phyloP scores from a whole-genome alignment of 2,329 filamentous ascomycete genomes.

The Aspergillus chevalieri region DNA sequence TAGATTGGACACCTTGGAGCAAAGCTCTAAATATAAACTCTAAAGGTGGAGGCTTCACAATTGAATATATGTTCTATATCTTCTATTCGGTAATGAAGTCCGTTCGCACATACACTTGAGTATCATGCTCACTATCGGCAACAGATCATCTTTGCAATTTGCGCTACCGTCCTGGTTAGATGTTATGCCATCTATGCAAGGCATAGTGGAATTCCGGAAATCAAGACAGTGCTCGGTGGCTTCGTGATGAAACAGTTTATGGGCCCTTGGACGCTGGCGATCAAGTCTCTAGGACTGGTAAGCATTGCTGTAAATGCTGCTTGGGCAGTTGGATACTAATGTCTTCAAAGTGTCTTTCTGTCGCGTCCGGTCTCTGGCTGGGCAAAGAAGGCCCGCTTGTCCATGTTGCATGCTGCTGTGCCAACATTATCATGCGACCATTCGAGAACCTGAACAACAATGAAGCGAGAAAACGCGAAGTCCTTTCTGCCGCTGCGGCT shows the following conservation, averaged over 20 bases:
- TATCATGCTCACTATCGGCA: neutral
- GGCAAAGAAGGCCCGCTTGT: conserved; percentile 94
- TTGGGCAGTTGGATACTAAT: conserved; percentile 16
- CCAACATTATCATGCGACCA: conserved; percentile 86
- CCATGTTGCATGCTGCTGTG: conserved; percentile 94
- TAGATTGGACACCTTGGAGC: conserved; percentile 84
- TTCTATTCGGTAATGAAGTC: conserved; percentile 61
- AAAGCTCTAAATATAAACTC: conserved; percentile 62
- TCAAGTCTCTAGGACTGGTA: conserved; percentile 84
- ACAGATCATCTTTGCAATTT: conserved; percentile 69
- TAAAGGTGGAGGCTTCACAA: conserved; percentile 65
- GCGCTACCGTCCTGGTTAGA: conserved; percentile 72
- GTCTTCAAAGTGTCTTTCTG: conserved; percentile 67
- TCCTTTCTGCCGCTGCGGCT: conserved; percentile 85
- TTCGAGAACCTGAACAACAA: conserved; percentile 77
- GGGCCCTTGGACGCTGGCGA: conserved; percentile 78
- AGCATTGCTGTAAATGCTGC: conserved; percentile 16
- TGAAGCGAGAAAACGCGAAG: conserved; percentile 89
- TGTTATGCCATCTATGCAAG: conserved; percentile 82
- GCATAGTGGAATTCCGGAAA: conserved; percentile 94
- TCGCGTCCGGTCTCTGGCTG: conserved; percentile 91
- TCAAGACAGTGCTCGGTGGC: conserved; percentile 91
- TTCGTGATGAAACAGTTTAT: conserved; percentile 88
- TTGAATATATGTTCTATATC: conserved; percentile 83
- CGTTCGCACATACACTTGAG: neutral